A percentile compares a stretch with the other conserved stretches of the same genome.
Conservation (phyloP, 768 basidiomycete species). For the Leccinellum albellum region DNA sequence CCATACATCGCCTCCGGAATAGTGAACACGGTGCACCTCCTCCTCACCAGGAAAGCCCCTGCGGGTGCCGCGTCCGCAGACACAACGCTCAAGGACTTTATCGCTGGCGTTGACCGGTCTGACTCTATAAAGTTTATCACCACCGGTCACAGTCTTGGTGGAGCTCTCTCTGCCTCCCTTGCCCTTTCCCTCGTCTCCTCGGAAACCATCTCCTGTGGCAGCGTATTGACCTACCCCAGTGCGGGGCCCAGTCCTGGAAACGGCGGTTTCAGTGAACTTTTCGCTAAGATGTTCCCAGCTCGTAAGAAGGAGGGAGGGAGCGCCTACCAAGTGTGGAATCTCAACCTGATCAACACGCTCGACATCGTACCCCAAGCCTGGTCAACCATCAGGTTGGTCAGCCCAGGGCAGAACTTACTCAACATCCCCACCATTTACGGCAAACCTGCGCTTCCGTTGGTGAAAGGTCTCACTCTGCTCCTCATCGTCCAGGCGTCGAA, state of each 20-base stretch:
- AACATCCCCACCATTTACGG: conserved; percentile 3
- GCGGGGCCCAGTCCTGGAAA: conserved; percentile 14
- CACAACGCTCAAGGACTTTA: conserved; percentile 1
- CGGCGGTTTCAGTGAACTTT: not conserved
- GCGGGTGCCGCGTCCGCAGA: not conserved
- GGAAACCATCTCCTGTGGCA: not conserved
- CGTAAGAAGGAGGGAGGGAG: not conserved
- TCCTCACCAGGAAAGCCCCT: not conserved
- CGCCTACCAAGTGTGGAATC: conserved; percentile 10
- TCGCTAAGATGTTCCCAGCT: not conserved
- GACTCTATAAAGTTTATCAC: not conserved
- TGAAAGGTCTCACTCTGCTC: not conserved
- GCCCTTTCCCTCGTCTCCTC: not conserved
- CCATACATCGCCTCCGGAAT: conserved; percentile 7
- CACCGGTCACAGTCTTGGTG: conserved; percentile 14
- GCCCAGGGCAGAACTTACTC: not conserved
- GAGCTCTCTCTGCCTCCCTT: conserved; percentile 9
- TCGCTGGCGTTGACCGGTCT: not conserved
- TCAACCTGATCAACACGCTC: conserved; percentile 9
- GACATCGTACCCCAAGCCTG: conserved; percentile 17
- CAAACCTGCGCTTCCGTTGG: not conserved
- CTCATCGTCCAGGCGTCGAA: not conserved
- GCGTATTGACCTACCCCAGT: conserved; percentile 1
- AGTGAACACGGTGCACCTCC: not conserved
- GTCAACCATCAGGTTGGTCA: not conserved